Evolutionary conservation across 2,329 filamentous ascomycete species (phyloP), one percentile per base, ranked within the genome.

Genomic region (Arthrobotrys entomopaga): DNA sequence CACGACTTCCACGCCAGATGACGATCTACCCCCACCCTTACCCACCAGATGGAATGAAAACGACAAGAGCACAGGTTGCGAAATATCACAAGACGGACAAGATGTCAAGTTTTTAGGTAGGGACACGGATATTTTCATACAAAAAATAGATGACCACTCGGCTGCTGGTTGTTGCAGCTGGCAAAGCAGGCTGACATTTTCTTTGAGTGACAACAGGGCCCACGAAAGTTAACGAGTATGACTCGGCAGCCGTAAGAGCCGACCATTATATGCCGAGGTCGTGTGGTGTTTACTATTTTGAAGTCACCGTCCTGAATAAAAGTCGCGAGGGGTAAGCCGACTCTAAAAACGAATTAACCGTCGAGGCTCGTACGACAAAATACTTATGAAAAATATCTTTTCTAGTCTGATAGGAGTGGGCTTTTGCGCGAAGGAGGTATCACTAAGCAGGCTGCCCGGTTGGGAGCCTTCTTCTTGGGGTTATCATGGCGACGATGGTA

Each of bases 201-300:
- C 11, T 29, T 65, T 70, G 85, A 72, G 89, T 88, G 79, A 82
- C 29, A 34, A 34, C 81, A 46, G 87, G 87, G 20, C 81, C 84
- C 10, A 83, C 83, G 46, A 87, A 88, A 80, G 85, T 86, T 50
- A 83, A 85, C 70, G 88, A 90, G 11, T 84, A 91, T 79, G 95
- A 98, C 80, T 91, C 92, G 16, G 92, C 89, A 40, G 88, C 91
- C 11, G 88, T 97, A 69, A 88, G 95, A 65, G 88, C 93, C 26
- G 91, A 99, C 81, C 85, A 93, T 80, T 87, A 89, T 56, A 97
- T 98, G 88, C 93, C 95, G 2, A 86, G 88, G 40, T 90, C 96
- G 79, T 95, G 91, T 77, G 95, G 95, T 1, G 90, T 99, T 72
- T 99, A 97, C 81, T 99, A 99, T 81, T 99, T 89, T 80, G 95